These are phyloP conservation scores for Trametes polyzona DNA, from an alignment of 1,284 basidiomycete species.

Conservation along the genomic window DNA sequence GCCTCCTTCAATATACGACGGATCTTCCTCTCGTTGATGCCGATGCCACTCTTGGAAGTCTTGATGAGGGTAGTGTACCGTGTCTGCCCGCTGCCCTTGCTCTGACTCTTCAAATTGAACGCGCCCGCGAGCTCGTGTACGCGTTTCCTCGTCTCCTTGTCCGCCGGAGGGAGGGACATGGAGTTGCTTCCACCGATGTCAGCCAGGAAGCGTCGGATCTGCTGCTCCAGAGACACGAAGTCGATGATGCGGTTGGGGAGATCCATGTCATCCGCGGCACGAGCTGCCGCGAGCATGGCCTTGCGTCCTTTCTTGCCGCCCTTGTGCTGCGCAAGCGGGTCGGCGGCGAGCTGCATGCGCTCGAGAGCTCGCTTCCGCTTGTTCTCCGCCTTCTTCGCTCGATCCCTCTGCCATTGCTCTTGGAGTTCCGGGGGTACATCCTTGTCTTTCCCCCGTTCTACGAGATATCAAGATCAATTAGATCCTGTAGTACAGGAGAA, in stretches of 20 bases:
- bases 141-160: conserved; percentile 67
- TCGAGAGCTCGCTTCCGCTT: conserved; percentile 69
- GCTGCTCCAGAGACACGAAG: conserved; percentile 60
- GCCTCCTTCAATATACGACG: conserved; percentile 50
- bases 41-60: conserved; percentile 58
- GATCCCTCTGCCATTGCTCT: conserved; percentile 81
- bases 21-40: conserved; percentile 63
- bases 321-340: conserved; percentile 59
- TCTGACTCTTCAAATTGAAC: conserved; percentile 78
- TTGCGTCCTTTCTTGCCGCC: conserved; percentile 73
- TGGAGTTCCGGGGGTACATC: conserved; percentile 65
- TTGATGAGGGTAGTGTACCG: conserved; percentile 75
- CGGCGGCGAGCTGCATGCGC: conserved; percentile 55
- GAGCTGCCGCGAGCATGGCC: conserved; percentile 58
- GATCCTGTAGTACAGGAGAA: background rate
- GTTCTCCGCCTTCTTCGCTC: conserved; percentile 78
- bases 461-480: background rate
- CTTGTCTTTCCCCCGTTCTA: conserved; percentile 63
- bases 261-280: conserved; percentile 48
- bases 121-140: conserved; percentile 79
- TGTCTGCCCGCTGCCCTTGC: conserved; percentile 65
- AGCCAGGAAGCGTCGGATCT: conserved; percentile 72
- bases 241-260: conserved; percentile 58
- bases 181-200: conserved; percentile 52
- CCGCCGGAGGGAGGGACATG: conserved; percentile 78